phyloP scores from a whole-genome alignment of 176 grass and related monocot genomes.

The maize (Zea mays) region DNA sequence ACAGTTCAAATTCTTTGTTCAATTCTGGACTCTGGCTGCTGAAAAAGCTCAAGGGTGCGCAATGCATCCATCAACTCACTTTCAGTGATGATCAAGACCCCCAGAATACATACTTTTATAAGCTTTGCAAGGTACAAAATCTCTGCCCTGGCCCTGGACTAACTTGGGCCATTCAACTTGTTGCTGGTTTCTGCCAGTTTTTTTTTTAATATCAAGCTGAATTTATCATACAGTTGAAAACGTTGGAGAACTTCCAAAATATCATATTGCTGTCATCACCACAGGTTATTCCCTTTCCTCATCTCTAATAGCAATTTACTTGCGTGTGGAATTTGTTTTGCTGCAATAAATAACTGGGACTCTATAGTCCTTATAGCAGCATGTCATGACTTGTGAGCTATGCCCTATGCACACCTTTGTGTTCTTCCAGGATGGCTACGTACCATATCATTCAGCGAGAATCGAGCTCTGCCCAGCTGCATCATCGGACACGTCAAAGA shows the following conservation, averaged over 20 bases:
- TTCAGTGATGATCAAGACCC: slow-evolving; percentile 85
- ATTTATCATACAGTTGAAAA: slow-evolving; percentile 70
- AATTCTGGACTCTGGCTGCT: slow-evolving; percentile 97
- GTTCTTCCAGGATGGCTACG: slow-evolving; percentile 79
- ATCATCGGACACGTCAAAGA: slow-evolving; percentile 76
- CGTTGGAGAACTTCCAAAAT: slow-evolving; percentile 94
- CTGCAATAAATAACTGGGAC: neutral
- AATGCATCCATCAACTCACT: slow-evolving; percentile 95
- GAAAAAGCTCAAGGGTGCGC: slow-evolving; percentile 89
- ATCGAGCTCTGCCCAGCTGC: slow-evolving; percentile 82
- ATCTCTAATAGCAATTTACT: neutral
- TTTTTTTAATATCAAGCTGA: slow-evolving; percentile 13
- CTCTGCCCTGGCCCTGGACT: neutral
- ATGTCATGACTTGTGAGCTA: neutral
- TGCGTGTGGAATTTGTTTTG: neutral
- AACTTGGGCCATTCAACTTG: neutral
- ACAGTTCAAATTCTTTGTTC: slow-evolving; percentile 95
- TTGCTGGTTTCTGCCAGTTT: slow-evolving; percentile 10
- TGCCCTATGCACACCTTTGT: slow-evolving; percentile 2
- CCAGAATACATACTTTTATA: slow-evolving; percentile 90
- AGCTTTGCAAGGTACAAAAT: slow-evolving; percentile 75
- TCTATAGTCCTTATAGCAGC: neutral
- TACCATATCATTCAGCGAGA: slow-evolving; percentile 97
- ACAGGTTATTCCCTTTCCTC: slow-evolving; percentile 60
- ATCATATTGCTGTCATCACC: slow-evolving; percentile 92